Evolutionary conservation across 371 early-diverging fungal genomes (phyloP).

Genomic region (Circinella umbellata): DNA sequence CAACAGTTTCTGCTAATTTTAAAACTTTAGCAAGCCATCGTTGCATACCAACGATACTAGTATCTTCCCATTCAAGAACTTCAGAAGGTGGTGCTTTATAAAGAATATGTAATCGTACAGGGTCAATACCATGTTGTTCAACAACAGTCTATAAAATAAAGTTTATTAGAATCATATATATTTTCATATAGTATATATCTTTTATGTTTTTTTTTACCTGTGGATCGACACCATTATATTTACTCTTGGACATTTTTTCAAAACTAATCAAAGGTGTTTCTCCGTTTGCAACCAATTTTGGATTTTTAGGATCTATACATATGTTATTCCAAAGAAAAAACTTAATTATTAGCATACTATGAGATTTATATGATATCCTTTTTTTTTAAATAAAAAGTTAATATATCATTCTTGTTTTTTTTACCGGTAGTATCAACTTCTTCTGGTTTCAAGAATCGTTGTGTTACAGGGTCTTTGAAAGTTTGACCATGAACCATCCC

Average conservation of each 20-base stretch:
- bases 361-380: too few species aligned
- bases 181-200: background rate
- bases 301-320: constrained; percentile 49
- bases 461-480: constrained; percentile 76
- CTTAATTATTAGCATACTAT: background rate
- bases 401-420: background rate
- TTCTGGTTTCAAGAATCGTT: constrained; percentile 79
- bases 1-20: constrained; percentile 28
- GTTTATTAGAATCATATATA: background rate
- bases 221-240: constrained; percentile 94
- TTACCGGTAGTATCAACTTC: constrained; percentile 73
- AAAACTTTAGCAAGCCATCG: constrained; percentile 75
- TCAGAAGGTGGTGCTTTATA: constrained; percentile 91
- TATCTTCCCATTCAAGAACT: constrained; percentile 90
- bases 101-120: constrained; percentile 86
- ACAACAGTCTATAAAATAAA: constrained; percentile 57
- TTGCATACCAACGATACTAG: constrained; percentile 91
- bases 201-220: constrained; percentile 41
- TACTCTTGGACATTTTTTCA: constrained; percentile 97
- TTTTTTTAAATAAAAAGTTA: too few species aligned
- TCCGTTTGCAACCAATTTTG: constrained; percentile 70
- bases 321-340: background rate
- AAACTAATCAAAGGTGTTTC: constrained; percentile 64
- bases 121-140: constrained; percentile 78
- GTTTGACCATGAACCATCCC: constrained; percentile 96